Evolutionary conservation across 202 grass and related monocot species (phyloP).

Genomic region (Eragrostis tef): DNA sequence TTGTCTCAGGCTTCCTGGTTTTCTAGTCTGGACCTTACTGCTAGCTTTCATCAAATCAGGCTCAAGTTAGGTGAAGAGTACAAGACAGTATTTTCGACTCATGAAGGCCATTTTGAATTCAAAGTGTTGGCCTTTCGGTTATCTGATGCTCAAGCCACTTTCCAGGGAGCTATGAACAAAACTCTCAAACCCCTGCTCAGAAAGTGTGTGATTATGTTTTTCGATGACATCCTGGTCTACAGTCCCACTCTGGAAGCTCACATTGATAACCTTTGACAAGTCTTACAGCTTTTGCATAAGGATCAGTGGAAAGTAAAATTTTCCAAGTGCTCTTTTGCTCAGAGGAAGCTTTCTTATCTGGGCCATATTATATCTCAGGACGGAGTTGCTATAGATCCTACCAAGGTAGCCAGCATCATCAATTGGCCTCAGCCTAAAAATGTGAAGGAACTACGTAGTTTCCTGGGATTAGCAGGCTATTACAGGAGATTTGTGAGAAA

Average conservation of each 20-base stretch:
- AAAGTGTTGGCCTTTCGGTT: background rate
- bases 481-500: background rate
- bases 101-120: background rate
- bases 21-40: background rate
- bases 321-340: background rate
- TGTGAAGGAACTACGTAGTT: background rate
- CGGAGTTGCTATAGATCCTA: background rate
- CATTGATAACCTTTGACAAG: background rate
- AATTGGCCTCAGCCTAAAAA: background rate
- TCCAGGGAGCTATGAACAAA: background rate
- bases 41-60: background rate
- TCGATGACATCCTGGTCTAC: background rate
- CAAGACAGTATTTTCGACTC: background rate
- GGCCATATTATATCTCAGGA: background rate
- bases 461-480: background rate
- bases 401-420: background rate
- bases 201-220: background rate
- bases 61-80: background rate
- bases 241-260: background rate
- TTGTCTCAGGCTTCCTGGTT: background rate
- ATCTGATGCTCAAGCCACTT: background rate
- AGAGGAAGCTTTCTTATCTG: background rate
- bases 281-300: accelerated
- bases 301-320: background rate
- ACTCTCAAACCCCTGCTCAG: background rate